These are phyloP conservation scores for Sedum album DNA, from an alignment of 164 flowering plant species.

Conservation along the genomic window DNA sequence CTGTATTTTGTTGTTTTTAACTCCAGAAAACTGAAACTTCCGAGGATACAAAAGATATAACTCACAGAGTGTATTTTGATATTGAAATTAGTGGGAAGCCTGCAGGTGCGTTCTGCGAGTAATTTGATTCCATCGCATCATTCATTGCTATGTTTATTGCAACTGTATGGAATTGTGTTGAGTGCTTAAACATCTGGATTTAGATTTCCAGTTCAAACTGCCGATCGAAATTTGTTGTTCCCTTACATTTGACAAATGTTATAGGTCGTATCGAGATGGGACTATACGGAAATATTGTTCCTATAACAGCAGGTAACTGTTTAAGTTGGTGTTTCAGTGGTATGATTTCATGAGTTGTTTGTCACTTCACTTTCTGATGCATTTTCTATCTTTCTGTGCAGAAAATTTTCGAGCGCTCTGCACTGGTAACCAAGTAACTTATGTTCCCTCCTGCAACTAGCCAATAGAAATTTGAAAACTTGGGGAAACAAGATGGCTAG, in stretches of 20 bases:
- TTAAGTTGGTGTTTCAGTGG: neutral
- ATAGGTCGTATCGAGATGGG: constrained; percentile 45
- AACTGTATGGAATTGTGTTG: neutral
- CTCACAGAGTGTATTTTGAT: constrained; percentile 41
- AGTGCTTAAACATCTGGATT: neutral
- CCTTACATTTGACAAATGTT: constrained; percentile 1
- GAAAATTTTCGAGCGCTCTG: constrained; percentile 52
- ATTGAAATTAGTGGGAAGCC: constrained; percentile 31
- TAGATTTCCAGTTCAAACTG: neutral
- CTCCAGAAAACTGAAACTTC: constrained; percentile 15
- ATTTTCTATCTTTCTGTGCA: constrained; percentile 15
- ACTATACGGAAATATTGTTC: constrained; percentile 41
- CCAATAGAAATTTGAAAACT: neutral
- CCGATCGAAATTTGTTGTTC: neutral
- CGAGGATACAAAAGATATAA: constrained; percentile 25
- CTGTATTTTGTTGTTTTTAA: neutral
- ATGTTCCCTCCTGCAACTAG: constrained; percentile 11
- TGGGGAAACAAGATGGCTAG: neutral
- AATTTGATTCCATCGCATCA: neutral
- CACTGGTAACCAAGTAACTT: constrained; percentile 42
- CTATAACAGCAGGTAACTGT: constrained; percentile 35
- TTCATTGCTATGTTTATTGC: neutral
- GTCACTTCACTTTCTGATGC: neutral
- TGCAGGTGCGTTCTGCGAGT: constrained; percentile 20
- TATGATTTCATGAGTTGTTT: neutral